Conservation (phyloP, 78 protist genomes). For the Dictyostelium capitatum region DNA sequence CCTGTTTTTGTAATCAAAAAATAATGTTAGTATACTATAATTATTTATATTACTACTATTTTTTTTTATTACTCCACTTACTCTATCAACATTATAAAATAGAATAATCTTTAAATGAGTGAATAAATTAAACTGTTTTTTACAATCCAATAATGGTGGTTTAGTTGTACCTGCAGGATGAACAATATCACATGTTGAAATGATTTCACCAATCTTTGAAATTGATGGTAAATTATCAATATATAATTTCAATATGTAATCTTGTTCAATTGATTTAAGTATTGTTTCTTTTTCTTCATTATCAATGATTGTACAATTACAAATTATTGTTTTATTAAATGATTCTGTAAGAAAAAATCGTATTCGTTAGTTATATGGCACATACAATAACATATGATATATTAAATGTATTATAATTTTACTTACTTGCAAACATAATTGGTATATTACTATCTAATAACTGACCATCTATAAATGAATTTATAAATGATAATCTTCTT, state of each 20-base stretch:
- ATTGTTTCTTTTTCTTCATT: background rate
- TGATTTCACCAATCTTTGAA: background rate
- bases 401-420: background rate
- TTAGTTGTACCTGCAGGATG: background rate
- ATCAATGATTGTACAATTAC: background rate
- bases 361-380: background rate
- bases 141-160: conserved; percentile 11
- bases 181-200: background rate
- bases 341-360: background rate
- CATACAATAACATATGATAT: background rate
- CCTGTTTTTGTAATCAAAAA: background rate
- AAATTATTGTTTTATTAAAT: background rate
- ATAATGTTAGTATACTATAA: background rate
- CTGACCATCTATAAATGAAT: background rate
- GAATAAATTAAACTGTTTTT: background rate
- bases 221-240: background rate
- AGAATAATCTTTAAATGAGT: background rate
- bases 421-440: conserved; percentile 18
- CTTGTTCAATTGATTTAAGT: background rate
- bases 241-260: background rate
- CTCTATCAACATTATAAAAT: background rate
- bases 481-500: conserved; percentile 2
- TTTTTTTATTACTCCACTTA: background rate
- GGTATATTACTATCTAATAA: conserved; percentile 1
- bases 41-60: background rate